Evolutionary conservation across 306 rosid species (phyloP), one percentile per base, ranked within the genome.

Genomic region (Cicer cuneatum): DNA sequence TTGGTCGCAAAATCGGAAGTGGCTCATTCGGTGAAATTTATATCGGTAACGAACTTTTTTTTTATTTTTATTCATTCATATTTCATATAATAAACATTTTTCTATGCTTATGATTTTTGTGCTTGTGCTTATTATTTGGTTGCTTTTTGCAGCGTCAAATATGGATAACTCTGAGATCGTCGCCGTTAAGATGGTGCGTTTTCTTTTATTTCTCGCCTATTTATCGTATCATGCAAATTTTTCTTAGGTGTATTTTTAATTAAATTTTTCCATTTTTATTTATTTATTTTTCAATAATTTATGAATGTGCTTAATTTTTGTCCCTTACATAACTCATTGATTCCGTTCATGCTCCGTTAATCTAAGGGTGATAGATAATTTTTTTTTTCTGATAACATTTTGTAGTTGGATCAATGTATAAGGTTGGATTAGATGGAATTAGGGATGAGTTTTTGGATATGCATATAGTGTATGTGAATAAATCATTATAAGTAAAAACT

Each of bases 1-100:
- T 88, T 53, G 93, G 96, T 78, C 87, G 89, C 65, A 90, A 88
- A 81, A 88, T 90, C 19, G 96, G 96, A 1, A 85, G 93, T 76
- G 93, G 93, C 11, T 90, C 96, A 0, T 90, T 90, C 5, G 93
- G 96, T 39, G 90, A 90, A 85, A 88, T 88, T 33, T 88, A 61
- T 73, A 83, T 88, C 11, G 96, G 96, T 90, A 10, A 7, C 6
- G 1, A 42, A 2, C 35, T 1, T 66, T 1, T 1, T 21, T 8
- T 3, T n/a, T 3, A 3, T 9, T 41, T 41, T 41, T 11, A 1
- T 2, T 33, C 14, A 6, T 24, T 11, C 8, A 1, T 57, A 1
- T 5, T 21, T 21, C 8, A 57, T 9, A 18, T n/a, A 7, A 7
- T 48, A 5, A 11, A 2, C 7, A 21, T 16, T 41, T 0, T 69